Evolutionary conservation across 2,329 filamentous ascomycete species (phyloP), one percentile per base, ranked within the genome.

Genomic region (Tolypocladium tropicale): DNA sequence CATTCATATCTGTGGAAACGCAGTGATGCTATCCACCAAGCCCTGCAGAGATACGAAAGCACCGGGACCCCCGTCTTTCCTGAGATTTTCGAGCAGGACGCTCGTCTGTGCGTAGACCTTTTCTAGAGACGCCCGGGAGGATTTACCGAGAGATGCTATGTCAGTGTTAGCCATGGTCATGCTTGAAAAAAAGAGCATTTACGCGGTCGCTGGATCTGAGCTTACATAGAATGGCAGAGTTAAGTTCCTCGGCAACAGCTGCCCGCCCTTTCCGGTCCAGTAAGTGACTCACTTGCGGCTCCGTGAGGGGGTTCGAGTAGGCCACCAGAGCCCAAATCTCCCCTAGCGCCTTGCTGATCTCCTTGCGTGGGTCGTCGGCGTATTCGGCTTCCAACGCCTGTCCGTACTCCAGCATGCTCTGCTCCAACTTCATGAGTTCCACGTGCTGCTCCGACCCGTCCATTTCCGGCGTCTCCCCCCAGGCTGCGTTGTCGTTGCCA

Each of bases 251-350:
- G 10, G 92, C 92, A 43, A 97, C 90, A 21, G 83, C 78, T 21
- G 85, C 82, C 48, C 94, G 78, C 1, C 89, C 90, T 54, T 81
- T 82, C 41, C 81, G 78, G 64, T 95, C 89, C 56, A 99, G 76
- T 58, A 96, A 74, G 66, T 90, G 86, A 18, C 86, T 85, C 57
- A 96, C 81, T 57, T 87, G 82, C 52, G 81, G 78, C 59, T 89
- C 90, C 62, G 85, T 83, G 18, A 88, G 78, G 0, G 92, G 89
- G 66, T 96, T 89, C 37, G 82, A 74, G 66, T 97, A 99, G 1
- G 92, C 92, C 60, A 97, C 82, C 55, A 96, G 76, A 7, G 90
- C 88, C 72, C 94, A 96, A 1, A 95, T 92, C 61, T 96, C 90
- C 57, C 85, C 80, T 28, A 99, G 79, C 48, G 87, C 82, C 62